Evolutionary conservation across 495 filamentous ascomycete species (phyloP).

Genomic region (Daldinia grandis): DNA sequence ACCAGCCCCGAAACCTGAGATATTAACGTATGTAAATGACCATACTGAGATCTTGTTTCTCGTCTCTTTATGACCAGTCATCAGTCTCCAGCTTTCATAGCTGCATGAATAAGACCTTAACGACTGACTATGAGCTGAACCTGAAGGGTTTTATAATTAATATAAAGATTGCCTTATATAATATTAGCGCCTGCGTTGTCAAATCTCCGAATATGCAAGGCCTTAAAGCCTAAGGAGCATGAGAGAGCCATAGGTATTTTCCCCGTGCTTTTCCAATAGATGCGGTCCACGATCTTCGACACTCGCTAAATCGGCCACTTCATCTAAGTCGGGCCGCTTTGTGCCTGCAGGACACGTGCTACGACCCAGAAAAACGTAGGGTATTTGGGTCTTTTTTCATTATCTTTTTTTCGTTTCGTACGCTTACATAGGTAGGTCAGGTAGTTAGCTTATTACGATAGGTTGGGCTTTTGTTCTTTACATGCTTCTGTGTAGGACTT

Average conservation of each 20-base stretch:
- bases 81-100: not conserved
- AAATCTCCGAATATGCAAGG: not conserved
- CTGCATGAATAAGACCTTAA: not conserved
- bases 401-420: not conserved
- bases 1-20: not conserved
- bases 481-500: not conserved
- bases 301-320: conserved; percentile 7
- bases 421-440: not conserved
- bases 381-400: not conserved
- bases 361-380: not conserved
- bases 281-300: not conserved
- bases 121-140: not conserved
- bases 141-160: not conserved
- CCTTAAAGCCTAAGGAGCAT: conserved; percentile 1
- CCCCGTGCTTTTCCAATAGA: conserved; percentile 1
- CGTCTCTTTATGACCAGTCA: no score
- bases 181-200: not conserved
- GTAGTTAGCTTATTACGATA: no score
- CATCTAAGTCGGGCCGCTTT: conserved; percentile 1
- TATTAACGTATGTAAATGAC: not conserved
- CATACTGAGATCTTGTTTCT: not conserved
- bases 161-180: not conserved
- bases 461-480: not conserved
- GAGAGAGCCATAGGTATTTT: not conserved
- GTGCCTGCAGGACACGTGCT: conserved; percentile 6